phyloP scores from a whole-genome alignment of 2,329 filamentous ascomycete genomes.

The Aspergillus intermedius region DNA sequence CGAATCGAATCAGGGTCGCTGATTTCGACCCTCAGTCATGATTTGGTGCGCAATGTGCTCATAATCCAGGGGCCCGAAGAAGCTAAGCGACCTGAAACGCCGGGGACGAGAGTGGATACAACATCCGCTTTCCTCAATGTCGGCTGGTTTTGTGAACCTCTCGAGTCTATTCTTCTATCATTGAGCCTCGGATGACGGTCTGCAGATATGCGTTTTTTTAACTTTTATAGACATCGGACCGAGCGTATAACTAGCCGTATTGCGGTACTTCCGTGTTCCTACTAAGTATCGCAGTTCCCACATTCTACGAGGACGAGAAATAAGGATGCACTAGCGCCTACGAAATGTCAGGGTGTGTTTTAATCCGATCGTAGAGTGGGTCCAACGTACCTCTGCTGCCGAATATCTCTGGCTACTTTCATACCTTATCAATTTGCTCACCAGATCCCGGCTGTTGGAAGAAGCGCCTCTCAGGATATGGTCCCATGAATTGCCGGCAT shows the following conservation, averaged over 20 bases:
- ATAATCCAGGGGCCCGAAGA: not conserved
- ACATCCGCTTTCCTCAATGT: not conserved
- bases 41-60: not conserved
- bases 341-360: constrained; percentile 11
- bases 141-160: not conserved
- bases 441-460: constrained; percentile 56
- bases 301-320: constrained; percentile 14
- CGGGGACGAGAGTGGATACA: not conserved
- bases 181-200: not conserved
- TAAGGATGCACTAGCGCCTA: constrained; percentile 37
- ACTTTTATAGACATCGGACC: not conserved
- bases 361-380: not conserved
- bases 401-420: constrained; percentile 61
- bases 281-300: not conserved
- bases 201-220: not conserved
- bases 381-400: constrained; percentile 52
- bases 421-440: constrained; percentile 63
- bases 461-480: constrained; percentile 60
- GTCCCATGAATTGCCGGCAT: constrained; percentile 62
- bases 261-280: not conserved
- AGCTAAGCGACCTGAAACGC: not conserved
- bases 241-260: not conserved
- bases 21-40: not conserved
- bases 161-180: not conserved
- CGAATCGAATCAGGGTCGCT: not conserved